Conservation (phyloP, 371 early-diverging fungal genomes). For the Mucor circinelloides region DNA sequence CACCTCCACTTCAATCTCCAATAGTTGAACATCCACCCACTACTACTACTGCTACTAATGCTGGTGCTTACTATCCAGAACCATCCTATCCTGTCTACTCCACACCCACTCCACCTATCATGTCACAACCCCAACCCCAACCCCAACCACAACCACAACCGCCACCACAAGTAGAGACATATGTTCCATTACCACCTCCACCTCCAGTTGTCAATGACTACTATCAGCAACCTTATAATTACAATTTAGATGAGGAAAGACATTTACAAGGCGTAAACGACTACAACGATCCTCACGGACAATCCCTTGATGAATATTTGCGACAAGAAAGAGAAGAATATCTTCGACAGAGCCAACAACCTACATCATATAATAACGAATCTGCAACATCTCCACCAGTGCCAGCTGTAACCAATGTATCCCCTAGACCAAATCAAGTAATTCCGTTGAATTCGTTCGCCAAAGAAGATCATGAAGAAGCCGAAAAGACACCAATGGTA, state of each 20-base stretch:
- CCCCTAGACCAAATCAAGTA: constrained; percentile 1
- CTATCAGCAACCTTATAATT: background rate
- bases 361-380: background rate
- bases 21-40: background rate
- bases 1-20: constrained; percentile 19
- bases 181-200: constrained; percentile 7
- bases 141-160: constrained; percentile 7
- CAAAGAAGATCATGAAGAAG: constrained; percentile 2
- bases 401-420: background rate
- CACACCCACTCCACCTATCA: background rate
- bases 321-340: constrained; percentile 26
- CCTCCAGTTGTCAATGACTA: background rate
- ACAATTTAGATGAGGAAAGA: constrained; percentile 5
- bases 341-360: constrained; percentile 8
- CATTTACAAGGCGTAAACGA: constrained; percentile 4
- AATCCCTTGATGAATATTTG: constrained; percentile 13
- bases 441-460: background rate
- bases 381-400: background rate
- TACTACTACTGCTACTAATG: background rate
- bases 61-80: background rate
- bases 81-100: background rate
- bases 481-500: constrained; percentile 12
- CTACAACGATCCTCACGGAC: background rate
- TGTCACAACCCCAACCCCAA: background rate
- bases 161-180: background rate